Evolutionary conservation across 2,329 filamentous ascomycete genomes (phyloP).

Genomic region (Botrytis porri): DNA sequence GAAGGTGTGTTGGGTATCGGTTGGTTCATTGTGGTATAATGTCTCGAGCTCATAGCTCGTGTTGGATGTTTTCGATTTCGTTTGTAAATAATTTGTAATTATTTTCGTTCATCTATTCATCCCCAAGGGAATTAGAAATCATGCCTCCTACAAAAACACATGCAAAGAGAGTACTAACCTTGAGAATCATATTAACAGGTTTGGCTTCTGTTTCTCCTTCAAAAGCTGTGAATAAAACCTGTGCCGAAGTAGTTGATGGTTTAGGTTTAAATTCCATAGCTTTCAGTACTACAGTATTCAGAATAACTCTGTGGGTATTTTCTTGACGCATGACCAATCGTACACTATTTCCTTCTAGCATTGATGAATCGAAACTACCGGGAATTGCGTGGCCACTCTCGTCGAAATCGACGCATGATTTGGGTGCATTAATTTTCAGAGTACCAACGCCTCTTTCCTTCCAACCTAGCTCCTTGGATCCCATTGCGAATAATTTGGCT

Average conservation of each 20-base stretch:
- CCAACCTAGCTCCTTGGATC: constrained; percentile 63
- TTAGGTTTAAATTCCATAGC: constrained; percentile 77
- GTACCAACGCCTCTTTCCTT: constrained; percentile 84
- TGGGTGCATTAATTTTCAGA: constrained; percentile 77
- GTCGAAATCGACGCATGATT: constrained; percentile 54
- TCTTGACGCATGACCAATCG: constrained; percentile 90
- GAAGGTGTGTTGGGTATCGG: background rate
- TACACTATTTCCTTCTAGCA: constrained; percentile 50
- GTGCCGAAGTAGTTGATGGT: constrained; percentile 52
- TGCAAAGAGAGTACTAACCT: constrained; percentile 45
- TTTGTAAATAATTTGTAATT: constrained; percentile 36
- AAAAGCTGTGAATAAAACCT: constrained; percentile 65
- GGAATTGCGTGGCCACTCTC: constrained; percentile 49
- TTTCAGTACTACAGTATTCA: constrained; percentile 80
- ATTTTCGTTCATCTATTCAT: constrained; percentile 35
- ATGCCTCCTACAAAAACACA: constrained; percentile 21
- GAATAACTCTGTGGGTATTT: constrained; percentile 78
- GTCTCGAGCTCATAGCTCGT: constrained; percentile 29
- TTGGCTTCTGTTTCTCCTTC: constrained; percentile 54
- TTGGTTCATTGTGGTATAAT: background rate
- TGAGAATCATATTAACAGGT: constrained; percentile 58
- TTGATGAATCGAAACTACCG: constrained; percentile 55
- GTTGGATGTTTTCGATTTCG: constrained; percentile 40
- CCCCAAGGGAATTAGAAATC: background rate
- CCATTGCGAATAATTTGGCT: constrained; percentile 81